Base-by-base conservation (phyloP, 1,284 basidiomycete species). In the Anthracocystis setariae region DNA sequence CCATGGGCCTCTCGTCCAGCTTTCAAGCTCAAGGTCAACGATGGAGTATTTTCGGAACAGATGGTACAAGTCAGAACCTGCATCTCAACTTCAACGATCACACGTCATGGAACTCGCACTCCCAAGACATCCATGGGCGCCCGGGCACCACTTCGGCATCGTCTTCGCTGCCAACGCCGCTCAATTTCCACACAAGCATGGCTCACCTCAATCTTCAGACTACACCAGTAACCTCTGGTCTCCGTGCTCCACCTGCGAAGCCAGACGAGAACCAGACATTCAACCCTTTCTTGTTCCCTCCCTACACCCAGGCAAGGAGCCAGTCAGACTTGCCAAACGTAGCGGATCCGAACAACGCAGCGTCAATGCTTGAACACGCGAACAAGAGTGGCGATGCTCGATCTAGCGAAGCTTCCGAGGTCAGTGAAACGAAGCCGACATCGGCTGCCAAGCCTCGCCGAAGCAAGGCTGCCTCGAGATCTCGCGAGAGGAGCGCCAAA, bases 141-240 rank as follows among this genome's bases (percentile, higher is more conserved):
- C 48, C 48, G 5, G 64, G 61, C 32, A 64, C 52, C 18, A 35
- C 44, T 3, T 60, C 65, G 8, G 56, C 64, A 1, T 73, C 71
- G 2, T 61, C 70, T 5, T 67, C 70, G 17, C 43, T 73, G 33
- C 66, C 63, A 12, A 59, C 66, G 17, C 46, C 65, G 46, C 58
- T 59, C 33, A 67, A 54, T 29, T 74, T 74, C 43, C 66, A 74
- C 33, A 32, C 55, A 0, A 72, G 69, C 46, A 74, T 74, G 73
- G 64, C 70, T 8, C 68, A 73, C 29, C 50, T 74, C n/a, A 62
- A 74, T n/a, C 45, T 74, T 21, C 68, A 74, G 56, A 61, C 60
- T 3, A 64, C 69, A 15, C 61, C 73, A 12, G 38, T 74, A 2
- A 46, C 52, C 10, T 9, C 46, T 2, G 29, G 24, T 8, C 40